phyloP scores from a whole-genome alignment of 202 grass and related monocot genomes.

The Alloteropsis angusta region DNA sequence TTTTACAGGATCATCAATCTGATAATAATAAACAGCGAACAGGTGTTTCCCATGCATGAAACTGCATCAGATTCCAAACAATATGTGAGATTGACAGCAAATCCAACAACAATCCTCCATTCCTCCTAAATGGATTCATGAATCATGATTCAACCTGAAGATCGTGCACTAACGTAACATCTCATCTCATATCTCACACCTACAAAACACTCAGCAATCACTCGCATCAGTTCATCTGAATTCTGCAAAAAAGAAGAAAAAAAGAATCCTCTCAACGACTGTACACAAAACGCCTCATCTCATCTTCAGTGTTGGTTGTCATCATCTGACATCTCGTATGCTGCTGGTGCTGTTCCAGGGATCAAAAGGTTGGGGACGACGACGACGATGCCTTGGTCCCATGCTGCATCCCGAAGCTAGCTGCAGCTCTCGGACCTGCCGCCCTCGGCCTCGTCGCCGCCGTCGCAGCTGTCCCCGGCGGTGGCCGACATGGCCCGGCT shows the following conservation, averaged over 20 bases:
- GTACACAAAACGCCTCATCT: conserved; percentile 1
- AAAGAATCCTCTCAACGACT: conserved; percentile 11
- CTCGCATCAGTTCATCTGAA: conserved; percentile 5
- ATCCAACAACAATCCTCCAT: not conserved
- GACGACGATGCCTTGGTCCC: not conserved
- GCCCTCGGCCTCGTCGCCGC: conserved; percentile 50
- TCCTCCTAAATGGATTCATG: too few relatives aligned
- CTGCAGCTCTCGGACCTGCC: conserved; percentile 64
- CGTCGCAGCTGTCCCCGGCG: conserved; percentile 66
- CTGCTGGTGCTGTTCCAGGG: not conserved
- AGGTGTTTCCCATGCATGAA: too few relatives aligned
- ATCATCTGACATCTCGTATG: not conserved
- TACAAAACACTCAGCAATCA: not conserved
- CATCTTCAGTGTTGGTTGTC: not conserved
- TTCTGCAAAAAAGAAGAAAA: too few relatives aligned
- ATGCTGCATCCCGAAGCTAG: conserved; percentile 50
- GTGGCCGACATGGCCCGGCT: conserved; percentile 40
- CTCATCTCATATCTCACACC: not conserved
- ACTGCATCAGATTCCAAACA: not conserved
- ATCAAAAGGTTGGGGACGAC: not conserved
- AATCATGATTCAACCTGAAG: not conserved
- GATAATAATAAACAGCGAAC: not conserved
- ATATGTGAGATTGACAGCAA: not conserved
- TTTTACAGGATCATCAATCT: not conserved
- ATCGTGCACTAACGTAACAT: not conserved